Evolutionary conservation across 140 eudicot genomes (phyloP).

Genomic region (Ambrosia hybrid): DNA sequence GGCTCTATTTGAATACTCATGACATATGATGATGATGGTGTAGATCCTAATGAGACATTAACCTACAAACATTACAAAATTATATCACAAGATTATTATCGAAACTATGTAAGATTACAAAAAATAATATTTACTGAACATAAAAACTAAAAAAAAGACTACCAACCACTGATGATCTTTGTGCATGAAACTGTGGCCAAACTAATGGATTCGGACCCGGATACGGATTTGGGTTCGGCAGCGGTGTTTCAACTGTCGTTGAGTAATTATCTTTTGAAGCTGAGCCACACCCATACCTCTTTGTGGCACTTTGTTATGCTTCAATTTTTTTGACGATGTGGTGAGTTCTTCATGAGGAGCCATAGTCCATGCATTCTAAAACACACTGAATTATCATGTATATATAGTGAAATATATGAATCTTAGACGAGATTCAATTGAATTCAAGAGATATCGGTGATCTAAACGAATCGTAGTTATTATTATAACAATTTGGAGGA

Average conservation of each 20-base stretch:
- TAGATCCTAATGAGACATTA: conserved; percentile 43
- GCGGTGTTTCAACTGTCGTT: conserved; percentile 34
- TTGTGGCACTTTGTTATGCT: conserved; percentile 69
- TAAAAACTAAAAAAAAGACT: conserved; percentile 7
- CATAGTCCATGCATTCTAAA: conserved; percentile 40
- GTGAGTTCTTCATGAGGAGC: conserved; percentile 49
- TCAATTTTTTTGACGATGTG: conserved; percentile 50
- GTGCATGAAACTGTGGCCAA: conserved; percentile 31
- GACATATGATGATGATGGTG: conserved; percentile 34
- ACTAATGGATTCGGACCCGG: conserved; percentile 37
- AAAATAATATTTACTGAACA: background rate
- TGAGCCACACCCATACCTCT: conserved; percentile 94
- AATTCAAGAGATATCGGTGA: conserved; percentile 28
- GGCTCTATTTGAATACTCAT: conserved; percentile 62
- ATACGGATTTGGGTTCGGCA: conserved; percentile 34
- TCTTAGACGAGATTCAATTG: conserved; percentile 15
- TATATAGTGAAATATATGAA: conserved; percentile 6
- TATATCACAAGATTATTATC: background rate
- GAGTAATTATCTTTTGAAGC: conserved; percentile 66
- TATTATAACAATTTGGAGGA: background rate
- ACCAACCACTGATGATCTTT: conserved; percentile 63
- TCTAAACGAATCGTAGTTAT: conserved; percentile 24
- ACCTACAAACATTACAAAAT: conserved; percentile 37
- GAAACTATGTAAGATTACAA: no score
- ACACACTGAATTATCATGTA: conserved; percentile 13